Conservation (phyloP, 495 filamentous ascomycete genomes). For the Durotheca rogersii region DNA sequence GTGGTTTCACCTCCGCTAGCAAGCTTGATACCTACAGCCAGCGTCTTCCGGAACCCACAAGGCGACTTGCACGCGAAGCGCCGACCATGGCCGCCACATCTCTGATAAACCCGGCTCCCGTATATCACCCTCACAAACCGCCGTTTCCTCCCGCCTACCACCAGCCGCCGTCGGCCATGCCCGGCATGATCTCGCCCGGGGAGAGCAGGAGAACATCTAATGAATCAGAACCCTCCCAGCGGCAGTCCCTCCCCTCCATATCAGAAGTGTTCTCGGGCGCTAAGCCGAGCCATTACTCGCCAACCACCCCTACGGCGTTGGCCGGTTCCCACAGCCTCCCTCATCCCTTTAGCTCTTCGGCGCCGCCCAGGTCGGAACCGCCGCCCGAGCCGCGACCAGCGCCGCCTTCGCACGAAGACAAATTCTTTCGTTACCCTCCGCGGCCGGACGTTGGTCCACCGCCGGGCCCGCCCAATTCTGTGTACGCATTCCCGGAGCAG, state of each 20-base stretch:
- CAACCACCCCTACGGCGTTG: slow-evolving; percentile 35
- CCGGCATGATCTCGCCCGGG: slow-evolving; percentile 48
- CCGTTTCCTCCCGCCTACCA: slow-evolving; percentile 42
- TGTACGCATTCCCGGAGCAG: slow-evolving; percentile 29
- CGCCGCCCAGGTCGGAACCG: slow-evolving; percentile 28
- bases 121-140: slow-evolving; percentile 43
- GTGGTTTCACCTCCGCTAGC: slow-evolving; percentile 31
- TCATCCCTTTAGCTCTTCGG: slow-evolving; percentile 22
- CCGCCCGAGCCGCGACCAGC: slow-evolving; percentile 30
- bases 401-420: slow-evolving; percentile 33
- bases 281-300: slow-evolving; percentile 40
- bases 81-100: slow-evolving; percentile 51
- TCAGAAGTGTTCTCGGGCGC: slow-evolving; percentile 48
- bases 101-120: slow-evolving; percentile 47
- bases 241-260: slow-evolving; percentile 52
- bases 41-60: slow-evolving; percentile 38
- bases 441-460: slow-evolving; percentile 31
- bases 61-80: slow-evolving; percentile 40
- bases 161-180: slow-evolving; percentile 38
- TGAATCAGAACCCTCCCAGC: slow-evolving; percentile 41
- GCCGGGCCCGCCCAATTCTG: slow-evolving; percentile 19
- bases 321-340: slow-evolving; percentile 29
- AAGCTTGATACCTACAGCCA: slow-evolving; percentile 38
- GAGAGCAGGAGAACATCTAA: slow-evolving; percentile 47
- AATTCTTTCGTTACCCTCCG: slow-evolving; percentile 30